Evolutionary conservation across 768 basidiomycete genomes (phyloP), one percentile per base, ranked within the genome.

Genomic region (Leccinum fibrillosum): DNA sequence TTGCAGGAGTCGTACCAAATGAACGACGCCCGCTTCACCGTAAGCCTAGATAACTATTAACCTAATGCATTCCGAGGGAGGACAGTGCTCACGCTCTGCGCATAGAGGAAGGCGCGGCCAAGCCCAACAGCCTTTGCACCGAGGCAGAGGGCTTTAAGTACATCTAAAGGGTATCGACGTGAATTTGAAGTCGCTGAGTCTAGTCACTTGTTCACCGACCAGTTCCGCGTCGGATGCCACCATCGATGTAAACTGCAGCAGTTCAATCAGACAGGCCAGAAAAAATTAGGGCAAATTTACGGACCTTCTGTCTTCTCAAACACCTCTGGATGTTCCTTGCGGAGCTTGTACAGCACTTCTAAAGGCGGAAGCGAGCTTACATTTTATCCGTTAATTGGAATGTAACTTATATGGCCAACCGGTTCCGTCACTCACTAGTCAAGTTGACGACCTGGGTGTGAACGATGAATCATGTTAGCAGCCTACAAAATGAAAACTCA

Each of bases 101-200:
- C 92, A 66, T 90, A 96, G 11, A 97, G 78, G 78, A 94, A 91
- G 13, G 89, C 80, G 13, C 94, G 79, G 2, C 94, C 94, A 32
- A 97, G 75, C 4, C 94, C 94, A 17, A 94, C 91, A 8, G 88
- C 91, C 61, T 75, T 86, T 3, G 94, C 94, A 10, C 94, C 94
- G 8, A 97, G 78, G 68, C 92, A 95, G 10, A 96, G 74, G 0
- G 94, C 94, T 72, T 96, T 97, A 50, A 97, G 75, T 15, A 94
- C 86, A 74, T 95, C 94, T 81, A 57, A 21, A 35, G 57, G 21
- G 39, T 19, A 42, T 42, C n/a, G n/a, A 30, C 7, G 8, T 59
- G 19, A 53, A 50, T 50, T 32, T 32, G 11, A 48, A 49, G 15
- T 10, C 5, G 1, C 48, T 15, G 12, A 52, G 34, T 49, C 15